phyloP scores from a whole-genome alignment of 2,329 filamentous ascomycete species.

The Arthrobotrys megalospora region DNA sequence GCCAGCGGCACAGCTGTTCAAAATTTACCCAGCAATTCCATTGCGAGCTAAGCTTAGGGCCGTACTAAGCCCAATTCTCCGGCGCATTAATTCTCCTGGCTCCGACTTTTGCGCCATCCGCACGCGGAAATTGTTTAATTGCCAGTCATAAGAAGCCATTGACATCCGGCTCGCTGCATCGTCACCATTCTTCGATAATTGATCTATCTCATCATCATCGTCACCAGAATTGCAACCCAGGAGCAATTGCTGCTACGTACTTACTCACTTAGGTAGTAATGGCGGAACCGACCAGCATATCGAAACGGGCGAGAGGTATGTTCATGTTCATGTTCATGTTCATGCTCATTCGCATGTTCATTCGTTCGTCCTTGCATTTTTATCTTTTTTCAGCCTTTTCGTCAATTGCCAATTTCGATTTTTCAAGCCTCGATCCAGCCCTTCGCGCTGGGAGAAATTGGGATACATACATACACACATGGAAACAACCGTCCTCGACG shows the following conservation, averaged over 20 bases:
- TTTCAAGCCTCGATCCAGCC: not conserved
- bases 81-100: constrained; percentile 24
- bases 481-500: not conserved
- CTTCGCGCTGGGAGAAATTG: constrained; percentile 20
- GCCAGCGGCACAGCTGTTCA: not conserved
- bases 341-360: not conserved
- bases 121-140: constrained; percentile 16
- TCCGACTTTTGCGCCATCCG: constrained; percentile 28
- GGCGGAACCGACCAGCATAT: constrained; percentile 39
- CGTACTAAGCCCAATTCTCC: constrained; percentile 15
- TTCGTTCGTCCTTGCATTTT: not conserved
- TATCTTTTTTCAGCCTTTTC: not conserved
- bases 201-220: not conserved
- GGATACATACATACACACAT: not conserved
- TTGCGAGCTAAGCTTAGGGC: not conserved
- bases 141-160: constrained; percentile 14
- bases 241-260: not conserved
- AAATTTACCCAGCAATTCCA: not conserved
- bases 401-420: not conserved
- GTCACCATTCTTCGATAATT: not conserved
- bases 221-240: not conserved
- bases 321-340: constrained; percentile 3
- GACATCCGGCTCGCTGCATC: not conserved
- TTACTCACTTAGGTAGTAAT: not conserved
- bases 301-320: constrained; percentile 59